Evolutionary conservation across 2,329 filamentous ascomycete genomes (phyloP), one percentile per base, ranked within the genome.

Genomic region (Stachybotrys chartarum): DNA sequence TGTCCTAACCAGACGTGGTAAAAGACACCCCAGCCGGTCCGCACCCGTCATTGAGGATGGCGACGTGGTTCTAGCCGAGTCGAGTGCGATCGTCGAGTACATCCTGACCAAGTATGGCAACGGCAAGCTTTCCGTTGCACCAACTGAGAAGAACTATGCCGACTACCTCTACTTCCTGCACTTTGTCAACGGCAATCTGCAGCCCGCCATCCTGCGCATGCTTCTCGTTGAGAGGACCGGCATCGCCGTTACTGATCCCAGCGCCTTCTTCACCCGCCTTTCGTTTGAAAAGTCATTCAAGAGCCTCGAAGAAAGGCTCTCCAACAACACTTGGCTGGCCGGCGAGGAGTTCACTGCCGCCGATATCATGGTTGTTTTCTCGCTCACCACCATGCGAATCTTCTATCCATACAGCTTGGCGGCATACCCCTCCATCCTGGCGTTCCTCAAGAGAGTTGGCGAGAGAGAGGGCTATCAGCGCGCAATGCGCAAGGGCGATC

Each of bases 121-220:
- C 6, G 81, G 82, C 6, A 69, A 67, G 12, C 70, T 87, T 0
- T 69, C 75, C 10, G 60, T 84, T 0, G 51, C 61, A 0, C 77
- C 79, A 0, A 60, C 65, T 0, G 68, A 81, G 52, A 66, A 74
- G 16, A 72, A 75, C 49, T 88, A 84, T 59, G 71, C 81, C 2
- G 76, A 84, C 52, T 88, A 83, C 59, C 63, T 88, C 1, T 86
- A 83, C 71, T 88, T 83, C 83, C 80, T 82, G 63, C 81, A 87
- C 64, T 86, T 77, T 65, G 70, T 74, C 8, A 78, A 81, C 62
- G 74, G 74, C 39, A 75, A 66, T 2, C 70, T 82, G 4, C 68
- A 71, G 60, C 68, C 75, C 0, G 64, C 65, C 0, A 57, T 81
- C 42, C 58, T 64, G 5, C 68, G 73, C 12, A 64, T 63, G 6